Evolutionary conservation across 169 alveolate species (phyloP).

Genomic region (Amoebophrya sp.): DNA sequence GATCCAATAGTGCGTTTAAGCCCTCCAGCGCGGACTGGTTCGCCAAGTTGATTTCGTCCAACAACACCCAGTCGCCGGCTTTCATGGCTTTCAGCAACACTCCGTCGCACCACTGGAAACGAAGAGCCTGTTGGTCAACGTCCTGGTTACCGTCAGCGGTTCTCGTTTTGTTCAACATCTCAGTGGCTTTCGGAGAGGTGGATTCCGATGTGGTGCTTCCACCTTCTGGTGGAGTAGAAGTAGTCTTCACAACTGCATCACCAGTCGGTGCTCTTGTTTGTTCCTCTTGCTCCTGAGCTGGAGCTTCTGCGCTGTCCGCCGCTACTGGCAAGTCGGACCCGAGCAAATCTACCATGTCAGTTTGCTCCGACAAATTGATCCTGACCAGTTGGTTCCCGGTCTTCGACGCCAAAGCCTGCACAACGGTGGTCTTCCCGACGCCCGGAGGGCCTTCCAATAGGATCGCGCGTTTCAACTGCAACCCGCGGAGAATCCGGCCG

Average conservation of each 20-base stretch:
- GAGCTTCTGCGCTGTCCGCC: no score
- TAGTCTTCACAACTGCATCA: no score
- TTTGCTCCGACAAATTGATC: conserved; percentile 89
- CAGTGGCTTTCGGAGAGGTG: neutral
- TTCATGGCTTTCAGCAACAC: conserved; percentile 89
- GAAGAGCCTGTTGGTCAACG: neutral
- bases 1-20: conserved; percentile 95
- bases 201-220: no score
- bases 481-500: conserved; percentile 78
- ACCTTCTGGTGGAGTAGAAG: no score
- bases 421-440: conserved; percentile 95
- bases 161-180: neutral
- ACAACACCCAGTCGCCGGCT: conserved; percentile 95
- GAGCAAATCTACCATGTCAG: conserved; percentile 79
- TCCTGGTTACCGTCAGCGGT: neutral
- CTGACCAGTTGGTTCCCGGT: conserved; percentile 76
- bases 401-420: conserved; percentile 77
- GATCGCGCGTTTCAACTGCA: conserved; percentile 79
- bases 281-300: conserved; percentile 32
- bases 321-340: conserved; percentile 79
- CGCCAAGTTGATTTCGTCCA: conserved; percentile 98
- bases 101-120: conserved; percentile 93
- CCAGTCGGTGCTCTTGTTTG: conserved; percentile 27
- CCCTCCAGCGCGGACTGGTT: conserved; percentile 98
- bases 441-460: conserved; percentile 99